Evolutionary conservation across 2,329 filamentous ascomycete species (phyloP), one percentile per base, ranked within the genome.

Genomic region (Phialocephala subalpina): DNA sequence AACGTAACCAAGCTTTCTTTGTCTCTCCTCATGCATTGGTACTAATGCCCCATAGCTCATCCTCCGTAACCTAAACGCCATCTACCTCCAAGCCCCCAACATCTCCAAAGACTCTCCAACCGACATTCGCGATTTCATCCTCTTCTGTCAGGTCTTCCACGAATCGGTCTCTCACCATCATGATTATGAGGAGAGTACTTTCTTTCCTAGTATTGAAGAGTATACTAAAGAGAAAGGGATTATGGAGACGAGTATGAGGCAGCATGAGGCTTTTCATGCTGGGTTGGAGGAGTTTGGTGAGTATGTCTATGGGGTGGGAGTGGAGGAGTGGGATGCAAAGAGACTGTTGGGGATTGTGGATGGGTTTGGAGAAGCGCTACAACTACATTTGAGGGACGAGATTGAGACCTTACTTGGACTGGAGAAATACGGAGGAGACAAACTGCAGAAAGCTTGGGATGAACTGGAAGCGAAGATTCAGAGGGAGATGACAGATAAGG

Each of bases 91-190:
- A 38, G 55, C 55, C 36, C 55, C 73, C 8, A 67, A 74, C 11
- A 70, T 76, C 33, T n/a, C n/a, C n/a, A n/a, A n/a, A n/a, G 78
- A 81, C 47, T 79, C 80, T 61, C 66, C 72, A n/a, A 70, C 72
- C 27, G 81, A 77, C 67, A 74, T 75, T 0, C 52, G 69, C 20
- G 67, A 71, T 14, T 80, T 80, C 74, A 56, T 69, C 22, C 55
- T 42, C n/a, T 69, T 58, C 52, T 59, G 58, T 20, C 45, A 60
- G 49, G 27, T 33, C 2, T 66, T 47, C 45, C 57, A 60, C 38
- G 65, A 68, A 2, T 65, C 78, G 25, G 38, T 82, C 1, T 64
- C 78, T 35, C 67, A 75, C 11, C 81, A 83, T 66, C 81, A 83
- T 67, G 58, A 73, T 0, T 53, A 65, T 0, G 81, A 83, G 64